Evolutionary conservation across 805 yeast species (phyloP).

Genomic region (Grigorovia humatica): DNA sequence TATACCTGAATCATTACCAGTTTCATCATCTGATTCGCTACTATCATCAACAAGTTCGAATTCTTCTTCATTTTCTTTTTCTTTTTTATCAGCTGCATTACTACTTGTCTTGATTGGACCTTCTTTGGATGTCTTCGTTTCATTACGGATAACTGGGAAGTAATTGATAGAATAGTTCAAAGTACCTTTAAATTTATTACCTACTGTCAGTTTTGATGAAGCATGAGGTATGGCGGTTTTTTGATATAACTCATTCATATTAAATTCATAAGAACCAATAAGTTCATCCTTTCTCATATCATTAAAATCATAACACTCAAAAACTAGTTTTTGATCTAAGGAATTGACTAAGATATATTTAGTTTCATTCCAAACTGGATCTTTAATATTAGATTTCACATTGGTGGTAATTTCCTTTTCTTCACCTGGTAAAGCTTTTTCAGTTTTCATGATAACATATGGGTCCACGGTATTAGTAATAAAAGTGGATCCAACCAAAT

Average conservation of each 20-base stretch:
- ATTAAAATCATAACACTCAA: constrained; percentile 46
- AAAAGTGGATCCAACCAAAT: constrained; percentile 33
- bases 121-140: constrained; percentile 4
- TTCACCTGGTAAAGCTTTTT: constrained; percentile 36
- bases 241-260: constrained; percentile 51
- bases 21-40: constrained; percentile 24
- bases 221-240: constrained; percentile 26
- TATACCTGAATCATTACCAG: constrained; percentile 65
- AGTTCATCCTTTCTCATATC: constrained; percentile 46
- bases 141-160: constrained; percentile 28
- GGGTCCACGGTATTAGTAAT: constrained; percentile 45
- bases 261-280: constrained; percentile 42
- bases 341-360: constrained; percentile 47
- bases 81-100: constrained; percentile 1
- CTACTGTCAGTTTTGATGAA: constrained; percentile 27
- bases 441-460: constrained; percentile 39
- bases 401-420: constrained; percentile 37
- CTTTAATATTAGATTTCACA: constrained; percentile 43
- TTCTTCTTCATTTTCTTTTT: constrained; percentile 10
- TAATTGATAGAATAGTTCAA: constrained; percentile 45
- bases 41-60: constrained; percentile 16
- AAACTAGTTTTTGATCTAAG: constrained; percentile 45
- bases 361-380: constrained; percentile 61
- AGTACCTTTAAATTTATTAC: constrained; percentile 44
- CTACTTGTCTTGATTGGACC: constrained; percentile 3